These are phyloP conservation scores for Penicillium odoratum DNA, from an alignment of 495 filamentous ascomycete genomes.

Conservation along the genomic window DNA sequence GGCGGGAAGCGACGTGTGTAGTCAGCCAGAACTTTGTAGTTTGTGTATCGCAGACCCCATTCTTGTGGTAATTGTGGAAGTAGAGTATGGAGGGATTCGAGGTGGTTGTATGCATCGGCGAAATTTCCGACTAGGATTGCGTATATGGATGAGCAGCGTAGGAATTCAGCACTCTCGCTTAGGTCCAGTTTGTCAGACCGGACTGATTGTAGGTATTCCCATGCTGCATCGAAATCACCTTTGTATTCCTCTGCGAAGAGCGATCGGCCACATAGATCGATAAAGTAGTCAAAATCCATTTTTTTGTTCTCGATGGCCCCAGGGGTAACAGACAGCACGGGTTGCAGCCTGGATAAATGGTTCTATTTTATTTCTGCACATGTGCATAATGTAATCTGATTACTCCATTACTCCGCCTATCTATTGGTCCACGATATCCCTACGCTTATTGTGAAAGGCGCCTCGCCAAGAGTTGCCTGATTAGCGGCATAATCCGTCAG, in stretches of 20 bases:
- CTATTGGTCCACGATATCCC: constrained; percentile 4
- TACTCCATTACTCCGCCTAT: too few species aligned
- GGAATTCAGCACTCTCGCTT: constrained; percentile 17
- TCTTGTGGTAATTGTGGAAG: constrained; percentile 18
- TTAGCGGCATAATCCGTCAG: constrained; percentile 8
- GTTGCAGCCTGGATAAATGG: background rate
- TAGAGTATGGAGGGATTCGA: constrained; percentile 10
- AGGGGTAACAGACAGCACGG: too few species aligned
- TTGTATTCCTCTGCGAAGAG: constrained; percentile 27
- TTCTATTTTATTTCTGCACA: too few species aligned
- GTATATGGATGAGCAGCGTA: constrained; percentile 22
- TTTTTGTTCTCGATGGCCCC: too few species aligned
- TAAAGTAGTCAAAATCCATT: constrained; percentile 22
- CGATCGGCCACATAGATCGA: constrained; percentile 21
- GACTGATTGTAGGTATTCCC: constrained; percentile 13
- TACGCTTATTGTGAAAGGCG: background rate
- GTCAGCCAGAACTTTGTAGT: constrained; percentile 24
- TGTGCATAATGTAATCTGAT: too few species aligned
- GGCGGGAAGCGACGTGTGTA: constrained; percentile 26
- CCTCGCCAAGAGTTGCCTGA: constrained; percentile 23
- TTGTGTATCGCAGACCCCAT: constrained; percentile 28
- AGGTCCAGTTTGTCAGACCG: background rate
- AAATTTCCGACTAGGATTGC: constrained; percentile 22
- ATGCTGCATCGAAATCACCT: constrained; percentile 22
- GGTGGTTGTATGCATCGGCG: constrained; percentile 18